Base-by-base conservation (phyloP, 345 rosid genomes). In the Barbarea vulgaris region DNA sequence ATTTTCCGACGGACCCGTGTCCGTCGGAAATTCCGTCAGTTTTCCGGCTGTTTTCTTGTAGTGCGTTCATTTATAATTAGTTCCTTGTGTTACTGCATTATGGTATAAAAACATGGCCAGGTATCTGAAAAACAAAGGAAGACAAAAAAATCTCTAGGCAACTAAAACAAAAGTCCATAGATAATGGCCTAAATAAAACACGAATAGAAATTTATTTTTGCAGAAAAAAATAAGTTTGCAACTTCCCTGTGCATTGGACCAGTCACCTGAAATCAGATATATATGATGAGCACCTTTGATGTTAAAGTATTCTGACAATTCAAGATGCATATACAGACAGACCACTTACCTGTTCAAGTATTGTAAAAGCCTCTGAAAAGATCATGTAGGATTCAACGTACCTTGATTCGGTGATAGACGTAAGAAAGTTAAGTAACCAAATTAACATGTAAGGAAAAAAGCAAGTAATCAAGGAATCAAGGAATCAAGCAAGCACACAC, bases 221-320 rank as follows among this genome's bases (percentile, higher is more conserved):
- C 28, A 15, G 52, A 17, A 52, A 54, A 37, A 24, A 15, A 30
- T 77, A 98, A 96, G 85, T 91, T 89, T 41, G 98, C 97, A 78
- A 89, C 99, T 83, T 91, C 98, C 51, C 93, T 90, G 79, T 96
- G 98, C 98, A 96, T 91, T 55, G 99, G 99, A 81, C 99, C 99
- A 47, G 99, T 93, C 66, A 96, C 99, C 99, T 95, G 82, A 60
- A 85, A 81, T 53, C 60, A 75, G 59, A 63, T 36, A 4, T 64
- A 59, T 48, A 63, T 46, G 27, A 75, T 69, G 73, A 69, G 61
- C 66, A 70, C 13, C 6, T 6, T 41, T 27, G 25, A 48, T 44
- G 27, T 24, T 53, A 8, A 56, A 63, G 5, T 46, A 53, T 22
- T 33, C 22, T 51, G 36, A 77, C 9, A 47, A 22, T 6, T 22